Evolutionary conservation across 2,329 filamentous ascomycete genomes (phyloP).

Genomic region (Diaporthe capsici): DNA sequence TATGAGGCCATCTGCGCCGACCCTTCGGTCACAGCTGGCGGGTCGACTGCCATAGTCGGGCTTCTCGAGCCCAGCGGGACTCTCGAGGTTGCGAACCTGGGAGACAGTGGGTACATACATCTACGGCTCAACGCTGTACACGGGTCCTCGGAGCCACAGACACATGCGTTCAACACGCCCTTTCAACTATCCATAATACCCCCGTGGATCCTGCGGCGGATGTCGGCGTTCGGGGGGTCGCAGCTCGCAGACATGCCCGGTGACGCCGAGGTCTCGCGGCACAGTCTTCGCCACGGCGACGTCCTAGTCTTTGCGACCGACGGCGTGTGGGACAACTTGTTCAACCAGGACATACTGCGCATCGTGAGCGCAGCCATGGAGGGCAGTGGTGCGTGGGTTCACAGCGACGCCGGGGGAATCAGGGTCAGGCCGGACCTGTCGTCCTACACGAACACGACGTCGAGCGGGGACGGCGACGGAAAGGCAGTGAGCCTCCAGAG

Average conservation of each 20-base stretch:
- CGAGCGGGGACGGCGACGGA: slow-evolving; percentile 48
- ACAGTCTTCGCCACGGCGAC: slow-evolving; percentile 88
- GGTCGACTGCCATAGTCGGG: slow-evolving; percentile 93
- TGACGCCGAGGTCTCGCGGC: slow-evolving; percentile 84
- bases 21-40: slow-evolving; percentile 81
- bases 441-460: slow-evolving; percentile 62
- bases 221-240: slow-evolving; percentile 85
- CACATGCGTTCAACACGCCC: slow-evolving; percentile 97
- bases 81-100: slow-evolving; percentile 92
- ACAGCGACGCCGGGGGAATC: slow-evolving; percentile 70
- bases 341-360: slow-evolving; percentile 87
- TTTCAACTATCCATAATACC: slow-evolving; percentile 94
- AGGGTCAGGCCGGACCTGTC: slow-evolving; percentile 73
- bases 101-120: slow-evolving; percentile 94
- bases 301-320: slow-evolving; percentile 95
- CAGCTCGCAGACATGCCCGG: slow-evolving; percentile 87
- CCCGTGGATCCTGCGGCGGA: slow-evolving; percentile 81
- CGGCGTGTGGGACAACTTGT: slow-evolving; percentile 96
- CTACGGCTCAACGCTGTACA: slow-evolving; percentile 89
- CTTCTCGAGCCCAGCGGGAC: slow-evolving; percentile 80
- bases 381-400: slow-evolving; percentile 79
- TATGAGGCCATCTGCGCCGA: slow-evolving; percentile 88
- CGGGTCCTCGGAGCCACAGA: slow-evolving; percentile 86
- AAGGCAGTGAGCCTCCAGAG: slow-evolving; percentile 75
- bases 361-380: slow-evolving; percentile 85